phyloP scores from a whole-genome alignment of 225 moss, liverwort and hornwort species.

The Bryoerythrophyllum caledonicum region DNA sequence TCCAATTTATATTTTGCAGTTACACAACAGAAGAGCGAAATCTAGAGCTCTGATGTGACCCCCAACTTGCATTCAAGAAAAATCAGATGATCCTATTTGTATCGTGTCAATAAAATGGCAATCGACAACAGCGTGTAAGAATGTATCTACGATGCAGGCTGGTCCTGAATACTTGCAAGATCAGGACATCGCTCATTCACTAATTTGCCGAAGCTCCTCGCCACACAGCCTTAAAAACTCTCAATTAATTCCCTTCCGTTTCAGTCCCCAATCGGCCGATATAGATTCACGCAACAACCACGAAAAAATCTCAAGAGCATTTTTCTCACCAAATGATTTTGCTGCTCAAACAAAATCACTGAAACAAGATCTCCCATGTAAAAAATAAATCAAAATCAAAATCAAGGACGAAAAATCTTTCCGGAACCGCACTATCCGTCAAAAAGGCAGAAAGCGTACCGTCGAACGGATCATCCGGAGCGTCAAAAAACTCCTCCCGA shows the following conservation, averaged over 20 bases:
- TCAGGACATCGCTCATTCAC: neutral
- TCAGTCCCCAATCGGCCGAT: neutral
- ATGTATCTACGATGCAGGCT: neutral
- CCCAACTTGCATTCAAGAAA: neutral
- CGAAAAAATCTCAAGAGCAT: neutral
- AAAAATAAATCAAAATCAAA: neutral
- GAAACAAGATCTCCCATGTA: neutral
- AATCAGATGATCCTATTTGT: neutral
- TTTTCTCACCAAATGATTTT: neutral
- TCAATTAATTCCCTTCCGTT: neutral
- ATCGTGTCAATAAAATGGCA: neutral
- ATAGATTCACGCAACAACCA: neutral
- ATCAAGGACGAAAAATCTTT: neutral
- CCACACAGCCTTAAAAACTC: neutral
- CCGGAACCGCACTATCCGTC: neutral
- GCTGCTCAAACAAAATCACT: neutral
- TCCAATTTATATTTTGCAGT: neutral
- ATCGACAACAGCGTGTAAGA: neutral
- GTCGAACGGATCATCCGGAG: conserved; percentile 68
- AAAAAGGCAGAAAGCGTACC: conserved; percentile 40
- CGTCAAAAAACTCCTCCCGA: conserved; percentile 86
- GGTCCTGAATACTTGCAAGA: conserved; percentile 1
- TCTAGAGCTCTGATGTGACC: neutral
- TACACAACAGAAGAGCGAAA: neutral
- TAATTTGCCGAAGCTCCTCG: neutral